These are phyloP conservation scores for Drosera spatulata DNA, from an alignment of 179 eudicot species.

Conservation along the genomic window DNA sequence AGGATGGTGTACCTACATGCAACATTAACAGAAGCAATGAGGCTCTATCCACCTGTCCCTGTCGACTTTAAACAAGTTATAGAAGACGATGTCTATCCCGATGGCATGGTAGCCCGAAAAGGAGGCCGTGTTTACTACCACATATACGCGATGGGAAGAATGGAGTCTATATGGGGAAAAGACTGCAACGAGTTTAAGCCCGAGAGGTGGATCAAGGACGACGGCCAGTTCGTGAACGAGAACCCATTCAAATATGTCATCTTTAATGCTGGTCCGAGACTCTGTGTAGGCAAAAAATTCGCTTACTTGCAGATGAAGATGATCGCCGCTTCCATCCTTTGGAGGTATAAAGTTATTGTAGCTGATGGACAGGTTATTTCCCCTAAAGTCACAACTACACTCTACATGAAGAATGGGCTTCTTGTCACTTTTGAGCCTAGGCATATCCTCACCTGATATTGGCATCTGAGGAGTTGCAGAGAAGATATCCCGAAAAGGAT, in stretches of 20 bases:
- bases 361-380: slow-evolving; percentile 26
- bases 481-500: no score
- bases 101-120: slow-evolving; percentile 22
- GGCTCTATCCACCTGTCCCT: slow-evolving; percentile 51
- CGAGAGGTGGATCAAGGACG: slow-evolving; percentile 41
- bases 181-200: slow-evolving; percentile 44
- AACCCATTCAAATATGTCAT: slow-evolving; percentile 35
- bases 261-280: slow-evolving; percentile 51
- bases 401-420: slow-evolving; percentile 51
- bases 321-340: slow-evolving; percentile 44
- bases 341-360: slow-evolving; percentile 34
- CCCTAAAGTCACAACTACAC: slow-evolving; percentile 44
- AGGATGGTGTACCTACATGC: slow-evolving; percentile 46
- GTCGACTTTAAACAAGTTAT: slow-evolving; percentile 41
- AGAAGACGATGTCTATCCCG: slow-evolving; percentile 35
- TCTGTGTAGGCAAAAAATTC: slow-evolving; percentile 54
- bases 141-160: slow-evolving; percentile 9
- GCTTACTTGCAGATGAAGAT: slow-evolving; percentile 51
- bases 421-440: slow-evolving; percentile 33
- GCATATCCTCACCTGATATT: background rate
- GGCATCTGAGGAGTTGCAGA: no score
- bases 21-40: slow-evolving; percentile 32
- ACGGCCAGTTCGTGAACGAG: slow-evolving; percentile 14
- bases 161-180: slow-evolving; percentile 36
- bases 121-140: slow-evolving; percentile 36